Evolutionary conservation across 2,329 filamentous ascomycete genomes (phyloP).

Genomic region (Microsporum audouinii): DNA sequence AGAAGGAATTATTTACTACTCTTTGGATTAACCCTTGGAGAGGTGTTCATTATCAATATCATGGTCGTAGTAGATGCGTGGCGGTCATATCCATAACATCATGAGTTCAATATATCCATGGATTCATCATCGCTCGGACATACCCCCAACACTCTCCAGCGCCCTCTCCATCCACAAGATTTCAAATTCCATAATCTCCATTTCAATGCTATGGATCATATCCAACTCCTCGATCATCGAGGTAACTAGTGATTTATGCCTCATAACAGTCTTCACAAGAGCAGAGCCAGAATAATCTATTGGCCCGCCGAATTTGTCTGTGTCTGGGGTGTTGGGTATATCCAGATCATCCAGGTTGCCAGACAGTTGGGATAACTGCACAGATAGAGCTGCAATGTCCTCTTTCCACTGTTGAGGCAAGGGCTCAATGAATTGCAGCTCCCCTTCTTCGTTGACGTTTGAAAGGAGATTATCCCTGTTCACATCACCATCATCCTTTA

Average conservation of each 20-base stretch:
- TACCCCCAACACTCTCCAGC: slow-evolving; percentile 15
- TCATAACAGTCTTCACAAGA: slow-evolving; percentile 21
- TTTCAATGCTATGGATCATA: slow-evolving; percentile 27
- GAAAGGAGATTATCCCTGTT: slow-evolving; percentile 1
- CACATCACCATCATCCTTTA: slow-evolving; percentile 1
- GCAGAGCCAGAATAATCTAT: slow-evolving; percentile 19
- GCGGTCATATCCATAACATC: not conserved
- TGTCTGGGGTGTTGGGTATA: slow-evolving; percentile 22
- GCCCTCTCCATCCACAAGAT: slow-evolving; percentile 23
- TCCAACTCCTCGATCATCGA: slow-evolving; percentile 30
- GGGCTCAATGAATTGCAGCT: slow-evolving; percentile 26
- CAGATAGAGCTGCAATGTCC: slow-evolving; percentile 20
- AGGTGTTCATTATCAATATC: not conserved
- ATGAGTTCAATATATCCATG: not conserved
- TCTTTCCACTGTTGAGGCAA: slow-evolving; percentile 27
- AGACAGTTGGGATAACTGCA: slow-evolving; percentile 26
- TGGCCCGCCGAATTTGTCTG: slow-evolving; percentile 16
- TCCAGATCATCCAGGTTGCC: slow-evolving; percentile 30
- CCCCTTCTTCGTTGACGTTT: slow-evolving; percentile 10
- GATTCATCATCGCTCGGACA: not conserved
- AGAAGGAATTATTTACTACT: no score
- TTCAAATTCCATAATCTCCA: slow-evolving; percentile 26
- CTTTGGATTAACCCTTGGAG: no score
- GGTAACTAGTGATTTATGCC: slow-evolving; percentile 22
- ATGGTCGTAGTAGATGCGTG: not conserved